A percentile compares a stretch with the other conserved stretches of the same genome.
phyloP scores from a whole-genome alignment of 106 monocot genomes.

The Alisma plantagoaquatica region DNA sequence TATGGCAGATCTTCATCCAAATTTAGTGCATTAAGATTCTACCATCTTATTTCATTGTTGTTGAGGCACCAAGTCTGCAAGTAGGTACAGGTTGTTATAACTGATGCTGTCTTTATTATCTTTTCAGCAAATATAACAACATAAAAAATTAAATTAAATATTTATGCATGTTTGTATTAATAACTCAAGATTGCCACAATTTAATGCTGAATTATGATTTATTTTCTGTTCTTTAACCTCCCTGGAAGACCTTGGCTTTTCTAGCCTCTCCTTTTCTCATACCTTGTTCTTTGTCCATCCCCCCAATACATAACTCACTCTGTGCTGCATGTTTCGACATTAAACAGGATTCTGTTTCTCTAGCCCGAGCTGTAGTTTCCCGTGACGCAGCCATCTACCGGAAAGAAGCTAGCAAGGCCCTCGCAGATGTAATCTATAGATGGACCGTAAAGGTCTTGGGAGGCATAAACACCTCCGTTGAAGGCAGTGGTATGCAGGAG shows the following conservation, averaged over 20 bases:
- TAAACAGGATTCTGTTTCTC: constrained; percentile 51
- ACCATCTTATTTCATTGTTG: too few species aligned
- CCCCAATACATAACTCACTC: background rate
- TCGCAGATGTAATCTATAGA: constrained; percentile 49
- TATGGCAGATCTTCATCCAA: too few species aligned
- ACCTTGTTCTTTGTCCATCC: background rate
- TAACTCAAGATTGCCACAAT: background rate
- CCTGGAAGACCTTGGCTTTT: too few species aligned
- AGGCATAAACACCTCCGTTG: background rate
- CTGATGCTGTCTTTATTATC: too few species aligned
- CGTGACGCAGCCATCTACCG: constrained; percentile 43
- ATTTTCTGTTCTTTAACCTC: too few species aligned
- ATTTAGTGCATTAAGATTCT: too few species aligned
- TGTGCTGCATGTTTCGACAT: background rate
- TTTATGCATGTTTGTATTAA: background rate
- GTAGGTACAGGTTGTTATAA: too few species aligned
- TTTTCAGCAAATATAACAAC: too few species aligned
- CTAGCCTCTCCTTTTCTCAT: too few species aligned
- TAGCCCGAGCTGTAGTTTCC: constrained; percentile 40
- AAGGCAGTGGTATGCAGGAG: background rate
- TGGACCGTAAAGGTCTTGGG: constrained; percentile 21
- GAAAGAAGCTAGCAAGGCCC: constrained; percentile 18
- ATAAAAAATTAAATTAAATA: background rate
- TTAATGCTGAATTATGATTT: too few species aligned
- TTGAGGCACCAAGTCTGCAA: too few species aligned